Evolutionary conservation across 1,284 basidiomycete genomes (phyloP), one percentile per base, ranked within the genome.

Genomic region (Meira nashicola): DNA sequence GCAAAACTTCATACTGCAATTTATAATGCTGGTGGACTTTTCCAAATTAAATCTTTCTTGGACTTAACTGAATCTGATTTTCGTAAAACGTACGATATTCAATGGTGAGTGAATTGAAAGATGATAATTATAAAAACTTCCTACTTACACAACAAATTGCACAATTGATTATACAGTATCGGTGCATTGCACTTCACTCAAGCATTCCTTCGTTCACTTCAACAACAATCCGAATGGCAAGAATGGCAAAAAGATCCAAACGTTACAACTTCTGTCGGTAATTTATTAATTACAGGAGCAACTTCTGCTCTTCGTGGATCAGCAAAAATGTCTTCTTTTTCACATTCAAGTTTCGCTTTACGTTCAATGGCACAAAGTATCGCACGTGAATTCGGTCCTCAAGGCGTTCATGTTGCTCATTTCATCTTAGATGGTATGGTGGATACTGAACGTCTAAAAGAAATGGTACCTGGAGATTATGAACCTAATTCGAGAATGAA

Each of bases 401-500:
- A 56, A 25, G 55, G 55, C 25, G n/a, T 56, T 6, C 55, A 56
- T 46, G 55, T 46, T 17, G 12, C 55, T 5, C 55, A 56, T 43
- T 50, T 56, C 33, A 50, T 56, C 12, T 50, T 56, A 14, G 55
- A 56, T 28, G 55, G 55, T 5, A 19, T 56, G 8, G 47, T 56
- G 15, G 19, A 52, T 14, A 56, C 39, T 2, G 44, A 56, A 40
- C 38, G 55, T 9, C n/a, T 43, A 11, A 56, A 17, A 7, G 25
- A 23, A n/a, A 28, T 56, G 21, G 7, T 46, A 2, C 41, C 41
- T 11, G 50, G 23, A n/a, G 23, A 58, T 6, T 68, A 60, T 33
- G 55, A 56, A 3, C 51, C 60, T 1, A 59, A 56, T 15, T 59
- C 67, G 12, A 46, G 67, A 43, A 65, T 69, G 67, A 55, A 69